Conservation (phyloP, 306 rosid genomes). For the Astragalus glycyphyllos region DNA sequence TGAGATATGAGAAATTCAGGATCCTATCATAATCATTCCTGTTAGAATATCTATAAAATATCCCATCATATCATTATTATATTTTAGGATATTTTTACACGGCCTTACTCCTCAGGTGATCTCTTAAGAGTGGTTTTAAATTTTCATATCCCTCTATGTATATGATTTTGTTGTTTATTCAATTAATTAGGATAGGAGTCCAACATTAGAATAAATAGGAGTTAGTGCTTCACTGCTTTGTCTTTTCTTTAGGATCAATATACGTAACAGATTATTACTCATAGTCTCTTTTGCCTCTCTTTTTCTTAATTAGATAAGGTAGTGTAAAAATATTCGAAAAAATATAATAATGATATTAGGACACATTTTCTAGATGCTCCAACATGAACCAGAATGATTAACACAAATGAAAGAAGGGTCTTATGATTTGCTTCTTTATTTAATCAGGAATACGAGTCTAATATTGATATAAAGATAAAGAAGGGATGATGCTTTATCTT, state of each 20-base stretch:
- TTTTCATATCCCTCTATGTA: not conserved
- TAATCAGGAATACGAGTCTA: not conserved
- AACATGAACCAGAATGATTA: not conserved
- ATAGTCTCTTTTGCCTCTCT: not conserved
- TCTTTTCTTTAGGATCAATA: not conserved
- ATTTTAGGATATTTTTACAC: not conserved
- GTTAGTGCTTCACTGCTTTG: constrained; percentile 5
- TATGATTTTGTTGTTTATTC: not conserved
- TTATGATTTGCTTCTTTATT: not conserved
- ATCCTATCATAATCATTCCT: no score
- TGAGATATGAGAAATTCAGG: no score
- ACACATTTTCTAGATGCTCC: not conserved
- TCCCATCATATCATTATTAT: not conserved
- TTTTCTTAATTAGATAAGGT: not conserved
- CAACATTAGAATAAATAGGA: not conserved
- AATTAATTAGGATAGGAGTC: not conserved
- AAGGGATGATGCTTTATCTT: no score
- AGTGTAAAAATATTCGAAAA: not conserved
- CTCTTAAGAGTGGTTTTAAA: not conserved
- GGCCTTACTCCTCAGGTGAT: not conserved
- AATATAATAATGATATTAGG: not conserved
- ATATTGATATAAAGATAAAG: no score
- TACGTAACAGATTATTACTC: not conserved
- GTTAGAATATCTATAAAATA: not conserved
- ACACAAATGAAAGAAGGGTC: not conserved